phyloP scores from a whole-genome alignment of 2,329 filamentous ascomycete species.

The Phyllosticta citrichinensis region DNA sequence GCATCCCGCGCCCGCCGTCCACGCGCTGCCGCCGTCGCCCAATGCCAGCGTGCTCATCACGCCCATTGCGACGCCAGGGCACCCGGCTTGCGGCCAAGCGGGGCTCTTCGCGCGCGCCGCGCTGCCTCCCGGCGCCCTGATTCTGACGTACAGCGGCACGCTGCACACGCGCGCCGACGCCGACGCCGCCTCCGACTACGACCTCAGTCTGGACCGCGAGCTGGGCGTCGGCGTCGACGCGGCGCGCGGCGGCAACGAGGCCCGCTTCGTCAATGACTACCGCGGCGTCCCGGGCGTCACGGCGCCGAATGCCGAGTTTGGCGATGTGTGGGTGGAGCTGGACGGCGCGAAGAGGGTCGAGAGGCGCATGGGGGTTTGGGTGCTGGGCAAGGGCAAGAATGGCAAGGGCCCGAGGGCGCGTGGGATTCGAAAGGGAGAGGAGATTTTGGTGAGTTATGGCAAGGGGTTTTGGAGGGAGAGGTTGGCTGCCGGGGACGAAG shows the following conservation, averaged over 20 bases:
- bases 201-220: conserved; percentile 41
- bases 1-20: not conserved
- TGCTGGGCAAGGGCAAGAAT: conserved; percentile 38
- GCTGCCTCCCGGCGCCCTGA: conserved; percentile 35
- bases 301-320: conserved; percentile 33
- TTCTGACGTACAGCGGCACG: conserved; percentile 41
- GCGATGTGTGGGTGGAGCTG: conserved; percentile 27
- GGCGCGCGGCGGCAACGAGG: conserved; percentile 39
- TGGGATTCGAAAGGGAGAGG: conserved; percentile 39
- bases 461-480: conserved; percentile 41
- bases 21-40: conserved; percentile 16
- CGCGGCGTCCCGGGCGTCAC: conserved; percentile 32
- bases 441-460: conserved; percentile 45
- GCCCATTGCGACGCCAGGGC: conserved; percentile 29
- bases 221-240: conserved; percentile 40
- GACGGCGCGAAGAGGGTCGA: conserved; percentile 29
- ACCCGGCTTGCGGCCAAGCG: conserved; percentile 39
- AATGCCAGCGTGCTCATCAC: conserved; percentile 32
- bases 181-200: conserved; percentile 39
- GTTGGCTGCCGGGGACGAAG: not conserved
- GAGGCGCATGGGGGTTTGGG: conserved; percentile 41
- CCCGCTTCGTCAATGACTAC: conserved; percentile 45
- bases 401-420: conserved; percentile 31
- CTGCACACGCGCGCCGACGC: conserved; percentile 35
- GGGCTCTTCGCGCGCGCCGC: conserved; percentile 39